Conservation (phyloP, 371 early-diverging fungal species). For the Apophysomyces elegans region DNA sequence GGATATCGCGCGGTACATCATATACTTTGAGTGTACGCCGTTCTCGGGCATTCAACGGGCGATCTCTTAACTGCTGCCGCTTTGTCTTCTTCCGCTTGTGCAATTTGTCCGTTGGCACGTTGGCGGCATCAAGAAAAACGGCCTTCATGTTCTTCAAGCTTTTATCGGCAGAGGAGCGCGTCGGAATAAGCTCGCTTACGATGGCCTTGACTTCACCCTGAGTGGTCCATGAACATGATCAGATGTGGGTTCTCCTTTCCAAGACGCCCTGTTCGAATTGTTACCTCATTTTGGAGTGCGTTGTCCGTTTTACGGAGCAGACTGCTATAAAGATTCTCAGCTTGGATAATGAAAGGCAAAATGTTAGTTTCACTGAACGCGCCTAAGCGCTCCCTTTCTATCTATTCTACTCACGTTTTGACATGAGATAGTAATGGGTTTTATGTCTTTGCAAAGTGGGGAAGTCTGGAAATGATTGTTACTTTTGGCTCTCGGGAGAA, state of each 20-base stretch:
- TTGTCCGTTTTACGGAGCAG: background rate
- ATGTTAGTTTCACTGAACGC: background rate
- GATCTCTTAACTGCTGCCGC: slow-evolving; percentile 24
- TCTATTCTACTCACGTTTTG: too few relatives aligned
- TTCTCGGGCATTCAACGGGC: slow-evolving; percentile 64
- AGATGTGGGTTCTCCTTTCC: background rate
- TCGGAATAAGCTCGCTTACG: slow-evolving; percentile 15
- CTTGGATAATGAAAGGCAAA: background rate
- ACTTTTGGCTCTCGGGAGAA: too few relatives aligned
- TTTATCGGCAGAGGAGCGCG: slow-evolving; percentile 5
- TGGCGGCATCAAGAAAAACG: slow-evolving; percentile 15
- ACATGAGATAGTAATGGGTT: too few relatives aligned
- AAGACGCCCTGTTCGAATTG: too few relatives aligned
- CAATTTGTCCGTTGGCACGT: background rate
- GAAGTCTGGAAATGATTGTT: too few relatives aligned
- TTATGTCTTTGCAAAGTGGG: too few relatives aligned
- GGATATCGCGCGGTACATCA: slow-evolving; percentile 62
- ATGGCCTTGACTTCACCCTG: slow-evolving; percentile 10
- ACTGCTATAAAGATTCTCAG: background rate
- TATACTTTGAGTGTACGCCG: slow-evolving; percentile 63
- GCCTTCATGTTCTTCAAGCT: slow-evolving; percentile 18
- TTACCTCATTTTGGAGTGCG: background rate
- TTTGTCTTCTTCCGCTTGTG: slow-evolving; percentile 18
- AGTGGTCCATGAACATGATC: background rate
- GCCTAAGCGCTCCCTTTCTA: background rate